phyloP scores from a whole-genome alignment of 2,329 filamentous ascomycete genomes.

The Fusarium sp. region DNA sequence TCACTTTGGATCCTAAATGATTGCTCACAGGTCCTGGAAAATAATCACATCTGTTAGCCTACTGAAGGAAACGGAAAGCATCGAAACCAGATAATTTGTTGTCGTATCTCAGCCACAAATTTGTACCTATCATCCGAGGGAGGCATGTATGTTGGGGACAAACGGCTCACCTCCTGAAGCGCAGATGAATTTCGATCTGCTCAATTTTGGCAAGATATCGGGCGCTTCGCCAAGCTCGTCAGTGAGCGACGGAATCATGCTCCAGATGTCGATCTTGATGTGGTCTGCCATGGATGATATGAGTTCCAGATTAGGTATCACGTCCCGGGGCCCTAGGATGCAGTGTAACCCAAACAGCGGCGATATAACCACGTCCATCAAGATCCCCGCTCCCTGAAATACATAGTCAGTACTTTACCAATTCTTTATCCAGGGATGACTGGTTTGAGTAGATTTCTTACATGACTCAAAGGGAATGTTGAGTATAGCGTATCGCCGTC shows the following conservation, averaged over 20 bases:
- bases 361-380: slow-evolving; percentile 53
- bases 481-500: slow-evolving; percentile 45
- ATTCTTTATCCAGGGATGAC: rapidly evolving
- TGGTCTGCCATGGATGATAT: slow-evolving; percentile 47
- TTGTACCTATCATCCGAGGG: rapidly evolving
- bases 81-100: background rate
- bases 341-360: slow-evolving; percentile 48
- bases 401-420: rapidly evolving
- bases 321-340: slow-evolving; percentile 47
- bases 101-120: rapidly evolving
- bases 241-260: slow-evolving; percentile 48
- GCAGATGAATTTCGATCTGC: slow-evolving; percentile 47
- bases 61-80: rapidly evolving
- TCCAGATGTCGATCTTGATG: slow-evolving; percentile 51
- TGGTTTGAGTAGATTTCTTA: background rate
- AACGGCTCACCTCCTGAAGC: slow-evolving; percentile 32
- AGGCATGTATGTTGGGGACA: background rate
- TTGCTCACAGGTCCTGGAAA: slow-evolving; percentile 41
- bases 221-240: slow-evolving; percentile 47
- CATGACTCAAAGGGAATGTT: slow-evolving; percentile 25
- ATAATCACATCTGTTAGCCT: background rate
- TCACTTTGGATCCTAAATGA: slow-evolving; percentile 41
- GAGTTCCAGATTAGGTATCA: slow-evolving; percentile 49
- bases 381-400: slow-evolving; percentile 49
- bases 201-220: slow-evolving; percentile 45